Conservation (phyloP, 805 yeast genomes). For the Candida glaebosa region DNA sequence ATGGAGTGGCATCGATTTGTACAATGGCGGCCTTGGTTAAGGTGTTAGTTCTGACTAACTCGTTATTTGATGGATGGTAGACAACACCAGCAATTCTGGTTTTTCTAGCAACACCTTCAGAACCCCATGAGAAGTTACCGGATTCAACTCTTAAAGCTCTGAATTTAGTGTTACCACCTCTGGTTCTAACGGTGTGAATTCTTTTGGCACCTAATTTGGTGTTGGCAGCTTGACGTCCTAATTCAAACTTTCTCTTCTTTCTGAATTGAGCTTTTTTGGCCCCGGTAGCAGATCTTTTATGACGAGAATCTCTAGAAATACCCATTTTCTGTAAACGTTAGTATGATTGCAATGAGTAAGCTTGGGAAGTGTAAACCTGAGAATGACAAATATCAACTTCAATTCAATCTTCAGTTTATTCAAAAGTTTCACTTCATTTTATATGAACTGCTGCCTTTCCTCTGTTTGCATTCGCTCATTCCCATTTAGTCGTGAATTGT, state of each 20-base stretch:
- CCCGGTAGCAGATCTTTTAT: conserved; percentile 99
- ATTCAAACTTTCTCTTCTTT: conserved; percentile 99
- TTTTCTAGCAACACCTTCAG: conserved; percentile 98
- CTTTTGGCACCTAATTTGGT: conserved; percentile 99
- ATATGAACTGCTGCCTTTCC: neutral
- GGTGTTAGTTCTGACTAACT: conserved; percentile 99
- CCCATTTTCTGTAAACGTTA: conserved; percentile 69
- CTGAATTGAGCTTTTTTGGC: conserved; percentile 99
- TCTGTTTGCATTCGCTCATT: neutral
- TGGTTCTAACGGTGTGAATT: conserved; percentile 98
- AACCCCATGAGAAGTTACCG: conserved; percentile 99
- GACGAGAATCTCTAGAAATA: conserved; percentile 99
- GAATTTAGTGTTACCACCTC: conserved; percentile 99
- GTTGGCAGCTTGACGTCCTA: conserved; percentile 99
- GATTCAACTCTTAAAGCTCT: conserved; percentile 99
- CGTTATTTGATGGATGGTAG: conserved; percentile 99
- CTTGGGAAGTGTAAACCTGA: too few species aligned
- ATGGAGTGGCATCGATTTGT: conserved; percentile 99
- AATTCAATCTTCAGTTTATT: neutral
- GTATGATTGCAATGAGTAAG: too few species aligned
- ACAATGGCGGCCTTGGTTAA: conserved; percentile 98
- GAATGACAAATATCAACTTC: too few species aligned
- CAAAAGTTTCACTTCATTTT: neutral
- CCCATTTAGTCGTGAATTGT: too few species aligned
- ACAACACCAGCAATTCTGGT: conserved; percentile 97